Base-by-base conservation (phyloP, 139 green algal genomes). In the Desmodesmus armatus region DNA sequence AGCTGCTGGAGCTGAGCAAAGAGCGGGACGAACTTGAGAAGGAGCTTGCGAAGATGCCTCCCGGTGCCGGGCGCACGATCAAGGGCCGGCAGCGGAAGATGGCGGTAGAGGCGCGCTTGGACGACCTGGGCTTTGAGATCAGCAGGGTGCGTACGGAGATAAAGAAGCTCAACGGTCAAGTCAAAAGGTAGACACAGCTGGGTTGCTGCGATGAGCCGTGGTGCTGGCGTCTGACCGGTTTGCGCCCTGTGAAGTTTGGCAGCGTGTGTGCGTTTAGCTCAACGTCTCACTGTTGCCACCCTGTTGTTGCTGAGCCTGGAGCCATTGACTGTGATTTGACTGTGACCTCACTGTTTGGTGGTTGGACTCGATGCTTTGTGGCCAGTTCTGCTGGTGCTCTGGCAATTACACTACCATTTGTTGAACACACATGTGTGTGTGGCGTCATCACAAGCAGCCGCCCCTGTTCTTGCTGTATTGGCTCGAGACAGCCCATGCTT, bases 41-140 rank as follows among this genome's bases (percentile, higher is more conserved):
- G 1, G 92, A 95, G 87, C 90, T 76, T 49, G 69, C 89, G 1
- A 87, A 78, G 66, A 92, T 95, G 90, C 91, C 91, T 19, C 65
- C 85, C 35, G 75, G 85, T 69, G 88, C 77, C 3, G 92, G 92
- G 2, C 87, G 86, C 72, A 94, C 79, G 21, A n/a, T 90, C 33
- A 43, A 81, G n/a, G 85, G 92, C 74, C 89, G 91, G 29, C 80
- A 83, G 51, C 90, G 92, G 65, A 92, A 92, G 51, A 74, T 66
- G 19, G 84, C 89, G 41, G 87, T 95, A 77, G 91, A 95, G 85
- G 39, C 62, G 29, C 87, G 91, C 7, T 65, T 95, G 51, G 91
- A 93, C 47, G 67, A 47, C 9, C 74, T 95, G 3, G 53, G 60
- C 15, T 66, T 63, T 29, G 72, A 91, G 49, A 85, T 87, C 53